Base-by-base conservation (phyloP, 805 yeast genomes). In the Nakazawaea laoshanensis region DNA sequence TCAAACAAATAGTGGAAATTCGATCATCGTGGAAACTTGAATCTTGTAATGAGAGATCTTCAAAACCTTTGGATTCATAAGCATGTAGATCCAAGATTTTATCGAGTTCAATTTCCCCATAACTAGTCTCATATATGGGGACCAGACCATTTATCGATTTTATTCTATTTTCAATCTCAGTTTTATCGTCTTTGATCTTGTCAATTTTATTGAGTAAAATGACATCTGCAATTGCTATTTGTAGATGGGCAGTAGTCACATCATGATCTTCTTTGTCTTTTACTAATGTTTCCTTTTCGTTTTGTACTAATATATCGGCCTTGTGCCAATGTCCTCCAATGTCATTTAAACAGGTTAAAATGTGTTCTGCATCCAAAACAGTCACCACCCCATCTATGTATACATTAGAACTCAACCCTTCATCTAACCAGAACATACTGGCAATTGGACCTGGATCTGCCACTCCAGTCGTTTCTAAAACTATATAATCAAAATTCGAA, bases 401-500 rank as follows among this genome's bases (percentile, higher is more conserved):
- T 2, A 92, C 86, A 43, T 77, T 78, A 4, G 95, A 77, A 11
- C 78, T 68, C 37, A 92, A 62, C 0, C 88, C 96, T 16, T 84
- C 89, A 52, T 92, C 98, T 19, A 88, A 66, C 98, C 98, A 92
- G 56, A 92, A 92, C 96, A 89, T 89, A 42, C 77, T 74, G 4
- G 96, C 96, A 18, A 92, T 86, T 0, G 97, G 97, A 0, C 88
- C 96, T 0, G 98, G 98, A 50, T 92, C 97, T 1, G 98, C 98
- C 11, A 92, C 68, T 0, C 98, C 98, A 0, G 95, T 86, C 0
- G 98, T 92, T 50, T 92, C 98, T 33, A 92, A 60, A 16, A 92
- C 53, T n/a, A 92, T 87, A 49, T 89, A 82, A 55, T 92, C 98
- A 32, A 89, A 87, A 32, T 69, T 68, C 20, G 74, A 78, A 5